Evolutionary conservation across 345 rosid species (phyloP).

Genomic region (Turnera subulata): DNA sequence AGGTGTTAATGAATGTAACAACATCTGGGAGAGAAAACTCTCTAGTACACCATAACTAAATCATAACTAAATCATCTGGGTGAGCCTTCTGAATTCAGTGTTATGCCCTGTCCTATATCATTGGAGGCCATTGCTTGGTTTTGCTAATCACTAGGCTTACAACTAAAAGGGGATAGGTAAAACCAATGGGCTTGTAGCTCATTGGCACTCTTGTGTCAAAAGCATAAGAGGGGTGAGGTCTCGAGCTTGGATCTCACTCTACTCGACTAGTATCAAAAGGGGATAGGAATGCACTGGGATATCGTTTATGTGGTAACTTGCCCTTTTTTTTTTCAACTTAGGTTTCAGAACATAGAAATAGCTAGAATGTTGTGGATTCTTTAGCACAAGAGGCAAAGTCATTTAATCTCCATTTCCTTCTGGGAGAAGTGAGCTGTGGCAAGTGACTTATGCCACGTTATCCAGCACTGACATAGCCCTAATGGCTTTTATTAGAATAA

Average conservation of each 20-base stretch:
- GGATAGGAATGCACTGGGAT: too few species aligned
- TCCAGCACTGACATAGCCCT: conserved; percentile 1
- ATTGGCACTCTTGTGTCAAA: too few species aligned
- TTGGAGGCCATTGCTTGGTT: conserved; percentile 1
- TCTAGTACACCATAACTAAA: too few species aligned
- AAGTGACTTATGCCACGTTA: background rate
- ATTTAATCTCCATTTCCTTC: background rate
- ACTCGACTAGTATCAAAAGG: too few species aligned
- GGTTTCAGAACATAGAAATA: conserved; percentile 77
- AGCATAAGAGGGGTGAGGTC: too few species aligned
- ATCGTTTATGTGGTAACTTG: conserved; percentile 13
- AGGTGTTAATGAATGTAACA: too few species aligned
- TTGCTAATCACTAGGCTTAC: background rate
- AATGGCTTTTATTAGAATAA: background rate
- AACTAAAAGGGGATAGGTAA: background rate
- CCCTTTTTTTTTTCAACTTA: conserved; percentile 22
- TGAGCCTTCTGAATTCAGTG: background rate
- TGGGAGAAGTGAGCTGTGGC: background rate
- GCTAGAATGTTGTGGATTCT: conserved; percentile 68
- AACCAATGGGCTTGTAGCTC: too few species aligned
- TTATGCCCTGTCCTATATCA: background rate
- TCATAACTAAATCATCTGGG: too few species aligned
- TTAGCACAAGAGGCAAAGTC: conserved; percentile 75
- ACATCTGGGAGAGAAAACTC: too few species aligned
- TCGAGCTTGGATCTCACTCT: too few species aligned